Percentiles rank a stretch among this genome's conserved stretches.
phyloP scores from a whole-genome alignment of 2,329 filamentous ascomycete genomes.

The Cucurbitaria berberidis region DNA sequence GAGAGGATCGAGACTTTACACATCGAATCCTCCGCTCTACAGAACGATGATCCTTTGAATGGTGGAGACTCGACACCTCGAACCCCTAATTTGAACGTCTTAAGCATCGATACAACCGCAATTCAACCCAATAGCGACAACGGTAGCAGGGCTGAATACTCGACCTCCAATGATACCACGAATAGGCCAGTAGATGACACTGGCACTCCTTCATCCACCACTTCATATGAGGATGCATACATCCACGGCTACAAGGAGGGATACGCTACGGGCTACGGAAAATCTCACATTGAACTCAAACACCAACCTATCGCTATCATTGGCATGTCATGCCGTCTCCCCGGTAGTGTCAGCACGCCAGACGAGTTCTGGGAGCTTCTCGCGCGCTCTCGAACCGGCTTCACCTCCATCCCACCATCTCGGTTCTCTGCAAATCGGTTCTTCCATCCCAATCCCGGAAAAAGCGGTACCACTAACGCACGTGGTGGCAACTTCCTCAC shows the following conservation, averaged over 20 bases:
- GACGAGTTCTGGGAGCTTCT: slow-evolving; percentile 40
- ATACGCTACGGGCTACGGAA: slow-evolving; percentile 13
- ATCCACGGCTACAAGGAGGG: slow-evolving; percentile 26
- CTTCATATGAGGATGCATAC: slow-evolving; percentile 20
- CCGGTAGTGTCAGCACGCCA: slow-evolving; percentile 29
- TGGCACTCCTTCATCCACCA: neutral
- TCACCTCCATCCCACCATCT: slow-evolving; percentile 45
- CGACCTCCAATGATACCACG: neutral
- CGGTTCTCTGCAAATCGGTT: slow-evolving; percentile 48
- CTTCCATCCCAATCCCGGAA: slow-evolving; percentile 45
- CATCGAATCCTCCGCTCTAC: neutral
- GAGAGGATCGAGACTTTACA: slow-evolving; percentile 14
- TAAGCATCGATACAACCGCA: neutral
- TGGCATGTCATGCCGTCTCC: slow-evolving; percentile 43
- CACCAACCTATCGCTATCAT: slow-evolving; percentile 47
- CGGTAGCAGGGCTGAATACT: neutral
- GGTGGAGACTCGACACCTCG: neutral
- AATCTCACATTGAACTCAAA: slow-evolving; percentile 21
- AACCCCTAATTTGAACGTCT: neutral
- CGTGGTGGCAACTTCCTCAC: slow-evolving; percentile 30
- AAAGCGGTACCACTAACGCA: slow-evolving; percentile 46
- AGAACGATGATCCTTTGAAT: neutral
- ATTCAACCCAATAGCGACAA: slow-evolving; percentile 2
- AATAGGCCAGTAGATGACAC: neutral
- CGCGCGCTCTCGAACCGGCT: slow-evolving; percentile 35